Base-by-base conservation (phyloP, 257 asterid species). In the Schizonepeta tenuifolia region DNA sequence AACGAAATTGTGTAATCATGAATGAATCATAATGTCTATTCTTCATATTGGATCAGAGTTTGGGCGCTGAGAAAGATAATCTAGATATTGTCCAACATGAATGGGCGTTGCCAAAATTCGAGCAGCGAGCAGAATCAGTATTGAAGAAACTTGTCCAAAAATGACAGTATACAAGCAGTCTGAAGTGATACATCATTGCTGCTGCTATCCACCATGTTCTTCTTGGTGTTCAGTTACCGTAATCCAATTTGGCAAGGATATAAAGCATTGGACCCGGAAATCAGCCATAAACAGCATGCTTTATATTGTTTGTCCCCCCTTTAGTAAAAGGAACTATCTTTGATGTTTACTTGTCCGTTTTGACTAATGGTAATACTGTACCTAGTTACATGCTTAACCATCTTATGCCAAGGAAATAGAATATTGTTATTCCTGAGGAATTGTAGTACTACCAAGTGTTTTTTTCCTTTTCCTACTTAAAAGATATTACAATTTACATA, bases 41-140 rank as follows among this genome's bases (percentile, higher is more conserved):
- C 63, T 71, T 44, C 68, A 59, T 77, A 44, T 71, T 77, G 80
- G 63, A 2, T 62, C 90, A 92, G 98, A 92, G 92, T 83, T 80
- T 92, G 89, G 83, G 96, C 11, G 96, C 98, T 0, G 98, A 92
- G 75, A 92, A 92, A 82, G 96, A 92, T 73, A 83, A 83, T 72
- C 67, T 92, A 36, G 96, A 90, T 74, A 88, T 92, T 44, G 75
- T 90, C 76, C 98, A 92, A 71, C 98, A 92, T 35, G 98, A 92
- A 0, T 92, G 98, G 96, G 96, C 86, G 66, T 80, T 92, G 54
- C 96, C 98, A 40, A 92, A 83, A 69, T 84, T 90, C 65, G 98
- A 92, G 90, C 93, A 85, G 82, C 89, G 98, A 67, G 98, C 98
- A 31, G 94, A 85, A 86, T 86, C 94, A 40, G 90, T 79, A n/a